Conservation (phyloP, 1,284 basidiomycete genomes). For the Caloboletus inedulis region DNA sequence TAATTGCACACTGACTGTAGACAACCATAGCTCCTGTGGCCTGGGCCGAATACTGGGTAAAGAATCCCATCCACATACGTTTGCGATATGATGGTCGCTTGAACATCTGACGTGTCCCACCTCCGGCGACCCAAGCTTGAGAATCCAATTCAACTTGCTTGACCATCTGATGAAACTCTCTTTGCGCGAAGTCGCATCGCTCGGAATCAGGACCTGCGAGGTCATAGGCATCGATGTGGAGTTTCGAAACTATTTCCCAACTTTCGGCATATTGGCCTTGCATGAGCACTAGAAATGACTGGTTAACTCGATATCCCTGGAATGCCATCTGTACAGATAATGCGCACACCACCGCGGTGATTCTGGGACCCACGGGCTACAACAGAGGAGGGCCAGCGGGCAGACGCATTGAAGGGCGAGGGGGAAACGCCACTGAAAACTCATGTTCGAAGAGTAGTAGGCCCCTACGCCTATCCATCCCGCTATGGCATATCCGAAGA, state of each 20-base stretch:
- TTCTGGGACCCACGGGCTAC: slow-evolving; percentile 13
- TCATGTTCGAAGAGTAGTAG: slow-evolving; percentile 12
- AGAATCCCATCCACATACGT: slow-evolving; percentile 18
- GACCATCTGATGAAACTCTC: slow-evolving; percentile 1
- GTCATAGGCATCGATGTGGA: not conserved
- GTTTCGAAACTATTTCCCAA: slow-evolving; percentile 1
- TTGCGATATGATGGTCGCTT: slow-evolving; percentile 16
- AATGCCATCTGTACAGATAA: not conserved
- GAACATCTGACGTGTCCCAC: slow-evolving; percentile 11
- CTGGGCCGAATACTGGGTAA: slow-evolving; percentile 16
- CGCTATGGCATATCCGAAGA: slow-evolving; percentile 10
- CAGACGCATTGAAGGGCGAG: slow-evolving; percentile 17
- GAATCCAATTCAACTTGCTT: slow-evolving; percentile 4
- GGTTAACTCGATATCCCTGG: not conserved
- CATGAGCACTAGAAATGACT: slow-evolving; percentile 9
- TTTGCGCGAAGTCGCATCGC: not conserved
- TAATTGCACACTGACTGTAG: slow-evolving; percentile 8
- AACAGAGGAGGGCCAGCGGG: slow-evolving; percentile 11
- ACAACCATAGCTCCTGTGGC: slow-evolving; percentile 18
- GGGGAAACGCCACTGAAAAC: slow-evolving; percentile 19
- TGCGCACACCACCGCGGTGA: slow-evolving; percentile 11
- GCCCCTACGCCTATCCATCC: slow-evolving; percentile 14
- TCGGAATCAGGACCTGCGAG: not conserved
- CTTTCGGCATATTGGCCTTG: slow-evolving; percentile 14
- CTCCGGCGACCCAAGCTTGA: slow-evolving; percentile 9